A percentile compares a stretch with the other conserved stretches of the same genome.
These are phyloP conservation scores for Daldinia decipiens DNA, from an alignment of 495 filamentous ascomycete genomes.

Conservation along the genomic window DNA sequence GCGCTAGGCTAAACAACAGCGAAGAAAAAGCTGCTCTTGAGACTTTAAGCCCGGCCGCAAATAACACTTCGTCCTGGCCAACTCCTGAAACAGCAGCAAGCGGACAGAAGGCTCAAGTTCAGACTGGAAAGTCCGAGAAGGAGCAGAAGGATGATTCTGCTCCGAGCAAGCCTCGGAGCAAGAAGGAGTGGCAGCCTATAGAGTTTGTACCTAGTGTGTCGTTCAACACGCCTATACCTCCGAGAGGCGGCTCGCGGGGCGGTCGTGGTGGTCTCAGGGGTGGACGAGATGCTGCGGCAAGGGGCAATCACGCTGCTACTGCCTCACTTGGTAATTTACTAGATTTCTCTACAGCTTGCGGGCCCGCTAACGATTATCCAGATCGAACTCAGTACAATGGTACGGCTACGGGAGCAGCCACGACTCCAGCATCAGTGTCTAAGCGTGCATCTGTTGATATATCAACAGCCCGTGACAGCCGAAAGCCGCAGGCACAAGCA, in stretches of 20 bases:
- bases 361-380: slow-evolving; percentile 26
- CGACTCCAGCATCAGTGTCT: slow-evolving; percentile 40
- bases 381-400: slow-evolving; percentile 43
- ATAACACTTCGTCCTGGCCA: slow-evolving; percentile 84
- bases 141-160: slow-evolving; percentile 70
- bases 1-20: slow-evolving; percentile 60
- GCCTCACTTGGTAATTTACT: slow-evolving; percentile 32
- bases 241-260: slow-evolving; percentile 69
- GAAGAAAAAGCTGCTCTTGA: slow-evolving; percentile 48
- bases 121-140: slow-evolving; percentile 72
- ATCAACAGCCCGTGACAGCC: slow-evolving; percentile 50
- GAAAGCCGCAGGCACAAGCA: slow-evolving; percentile 35
- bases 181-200: slow-evolving; percentile 78
- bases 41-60: slow-evolving; percentile 68
- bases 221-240: slow-evolving; percentile 83
- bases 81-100: slow-evolving; percentile 84
- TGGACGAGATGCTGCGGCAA: slow-evolving; percentile 53
- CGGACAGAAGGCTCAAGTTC: slow-evolving; percentile 55
- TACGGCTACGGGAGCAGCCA: slow-evolving; percentile 23
- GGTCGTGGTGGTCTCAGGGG: slow-evolving; percentile 66
- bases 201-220: slow-evolving; percentile 79
- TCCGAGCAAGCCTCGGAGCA: slow-evolving; percentile 65
- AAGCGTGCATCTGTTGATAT: slow-evolving; percentile 62
- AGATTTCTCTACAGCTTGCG: background rate
- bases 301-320: slow-evolving; percentile 41